A percentile compares a stretch with the other conserved stretches of the same genome.
phyloP scores from a whole-genome alignment of 345 rosid genomes.

The Eucalyptus microcorys region DNA sequence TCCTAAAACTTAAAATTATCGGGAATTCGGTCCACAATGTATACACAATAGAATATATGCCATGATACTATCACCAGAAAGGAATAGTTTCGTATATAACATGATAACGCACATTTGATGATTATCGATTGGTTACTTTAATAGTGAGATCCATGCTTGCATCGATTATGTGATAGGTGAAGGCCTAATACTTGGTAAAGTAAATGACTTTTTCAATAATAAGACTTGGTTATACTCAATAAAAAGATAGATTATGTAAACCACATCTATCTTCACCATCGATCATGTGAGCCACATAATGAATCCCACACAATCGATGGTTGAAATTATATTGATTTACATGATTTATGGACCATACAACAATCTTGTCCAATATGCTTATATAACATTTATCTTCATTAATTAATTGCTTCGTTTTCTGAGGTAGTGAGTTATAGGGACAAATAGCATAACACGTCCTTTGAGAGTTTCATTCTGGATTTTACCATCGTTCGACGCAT shows the following conservation, averaged over 20 bases:
- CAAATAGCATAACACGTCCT: neutral
- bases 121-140: neutral
- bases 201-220: neutral
- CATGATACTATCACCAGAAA: neutral
- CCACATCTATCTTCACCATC: too few species aligned
- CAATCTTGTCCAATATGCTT: neutral
- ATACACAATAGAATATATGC: neutral
- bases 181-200: neutral
- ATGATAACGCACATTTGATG: neutral
- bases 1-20: neutral
- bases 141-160: neutral
- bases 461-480: neutral
- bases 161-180: neutral
- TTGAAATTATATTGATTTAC: neutral
- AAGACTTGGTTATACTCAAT: neutral
- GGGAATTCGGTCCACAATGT: neutral
- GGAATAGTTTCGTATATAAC: neutral
- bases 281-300: neutral
- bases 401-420: neutral
- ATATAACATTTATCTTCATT: neutral
- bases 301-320: neutral
- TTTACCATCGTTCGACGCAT: neutral
- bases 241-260: neutral
- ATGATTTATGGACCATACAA: neutral
- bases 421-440: neutral